Conservation (phyloP, 2,329 filamentous ascomycete species). For the Colletotrichum somersetense region DNA sequence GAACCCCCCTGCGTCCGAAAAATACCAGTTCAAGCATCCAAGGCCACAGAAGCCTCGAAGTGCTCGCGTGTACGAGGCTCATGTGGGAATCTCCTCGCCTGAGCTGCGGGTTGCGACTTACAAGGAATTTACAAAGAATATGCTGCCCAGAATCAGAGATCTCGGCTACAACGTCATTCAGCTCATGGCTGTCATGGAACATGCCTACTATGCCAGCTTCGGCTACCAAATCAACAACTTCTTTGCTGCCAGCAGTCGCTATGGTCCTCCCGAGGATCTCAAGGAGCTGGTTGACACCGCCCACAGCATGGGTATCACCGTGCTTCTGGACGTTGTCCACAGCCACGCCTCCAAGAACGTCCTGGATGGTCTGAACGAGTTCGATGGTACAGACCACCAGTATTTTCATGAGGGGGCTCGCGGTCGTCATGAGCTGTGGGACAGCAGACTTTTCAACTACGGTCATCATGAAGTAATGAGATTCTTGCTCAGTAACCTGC, state of each 20-base stretch:
- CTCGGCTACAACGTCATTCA: slow-evolving; percentile 98
- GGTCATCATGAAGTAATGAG: slow-evolving; percentile 92
- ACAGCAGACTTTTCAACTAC: slow-evolving; percentile 97
- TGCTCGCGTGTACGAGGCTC: slow-evolving; percentile 96
- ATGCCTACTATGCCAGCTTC: slow-evolving; percentile 99
- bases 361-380: slow-evolving; percentile 92
- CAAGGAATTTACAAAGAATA: slow-evolving; percentile 95
- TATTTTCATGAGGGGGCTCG: slow-evolving; percentile 93
- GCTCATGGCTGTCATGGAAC: slow-evolving; percentile 99
- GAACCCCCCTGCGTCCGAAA: slow-evolving; percentile 85
- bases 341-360: slow-evolving; percentile 99
- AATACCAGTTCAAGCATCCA: slow-evolving; percentile 86
- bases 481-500: slow-evolving; percentile 94
- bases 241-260: slow-evolving; percentile 96
- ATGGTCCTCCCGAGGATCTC: slow-evolving; percentile 91
- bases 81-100: slow-evolving; percentile 95
- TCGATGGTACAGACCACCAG: slow-evolving; percentile 93
- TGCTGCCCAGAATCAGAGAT: slow-evolving; percentile 89
- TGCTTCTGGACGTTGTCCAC: slow-evolving; percentile 95
- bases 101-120: slow-evolving; percentile 92
- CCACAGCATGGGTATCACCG: slow-evolving; percentile 89
- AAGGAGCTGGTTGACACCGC: slow-evolving; percentile 98
- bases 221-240: slow-evolving; percentile 99
- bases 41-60: slow-evolving; percentile 87
- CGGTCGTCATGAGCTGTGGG: slow-evolving; percentile 93